Base-by-base conservation (phyloP, 2,329 filamentous ascomycete species). In the Verticillium zaregamsianum region DNA sequence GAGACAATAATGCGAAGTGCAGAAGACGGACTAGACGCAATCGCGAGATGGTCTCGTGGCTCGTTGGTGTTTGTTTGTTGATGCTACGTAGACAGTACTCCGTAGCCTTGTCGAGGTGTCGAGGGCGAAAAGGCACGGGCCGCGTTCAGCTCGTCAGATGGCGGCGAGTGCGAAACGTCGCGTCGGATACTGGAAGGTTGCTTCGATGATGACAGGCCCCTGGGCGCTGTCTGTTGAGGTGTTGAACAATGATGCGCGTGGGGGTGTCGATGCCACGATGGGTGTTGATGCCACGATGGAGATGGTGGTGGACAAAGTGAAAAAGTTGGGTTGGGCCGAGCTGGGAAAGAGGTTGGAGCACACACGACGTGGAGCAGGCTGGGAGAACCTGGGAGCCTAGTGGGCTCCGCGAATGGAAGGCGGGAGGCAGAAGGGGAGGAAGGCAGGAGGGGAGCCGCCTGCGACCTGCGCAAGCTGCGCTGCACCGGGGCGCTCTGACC, bases 331-430 rank as follows among this genome's bases (percentile, higher is more conserved):
- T 55, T 57, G 60, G 62, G 61, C 58, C 40, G 20, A 49, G 40
- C 40, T 49, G 40, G 40, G 40, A 49, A 49, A 23, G 40, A 49
- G 40, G 40, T 23, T 49, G 40, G 40, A 49, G 40, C 40, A 49
- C 40, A n/a, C 40, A 49, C 40, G 40, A 49, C 40, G 40, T 49
- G 40, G 40, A 49, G 40, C 40, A 49, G 40, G 40, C 40, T 49
- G 40, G 40, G 40, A 49, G 40, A 49, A 25, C 20, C 40, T 49
- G 40, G 40, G 40, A 49, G 40, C 40, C 40, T 20, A 7, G 62
- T 64, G 62, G 64, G 63, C 59, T 58, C 62, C 59, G 63, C 58
- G 62, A 60, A 59, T 62, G 55, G 63, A 64, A 15, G 55, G 55
- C 63, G 40, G 62, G 59, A 65, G 57, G 59, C 40, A 49, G n/a